phyloP scores from a whole-genome alignment of 1,139 yeast genomes.

The Lodderomyces theae region DNA sequence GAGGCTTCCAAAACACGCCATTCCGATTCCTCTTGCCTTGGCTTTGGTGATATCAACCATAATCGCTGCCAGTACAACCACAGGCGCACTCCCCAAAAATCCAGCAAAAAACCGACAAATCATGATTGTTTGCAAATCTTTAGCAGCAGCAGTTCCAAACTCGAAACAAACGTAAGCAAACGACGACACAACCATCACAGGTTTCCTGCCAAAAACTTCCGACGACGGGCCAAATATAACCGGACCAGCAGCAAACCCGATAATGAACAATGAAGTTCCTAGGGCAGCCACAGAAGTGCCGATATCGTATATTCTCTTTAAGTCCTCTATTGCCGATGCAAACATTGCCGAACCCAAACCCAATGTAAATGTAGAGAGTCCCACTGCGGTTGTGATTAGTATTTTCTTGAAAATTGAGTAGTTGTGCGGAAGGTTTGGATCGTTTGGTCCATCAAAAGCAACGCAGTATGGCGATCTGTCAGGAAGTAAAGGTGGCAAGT shows the following conservation, averaged over 20 bases:
- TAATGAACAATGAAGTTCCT: conserved; percentile 39
- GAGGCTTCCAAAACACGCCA: conserved; percentile 34
- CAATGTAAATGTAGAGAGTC: conserved; percentile 34
- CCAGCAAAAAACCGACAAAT: conserved; percentile 42
- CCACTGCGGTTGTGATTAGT: conserved; percentile 24
- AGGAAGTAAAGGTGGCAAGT: conserved; percentile 32
- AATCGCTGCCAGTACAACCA: conserved; percentile 41
- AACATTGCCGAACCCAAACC: conserved; percentile 49
- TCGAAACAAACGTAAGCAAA: conserved; percentile 33
- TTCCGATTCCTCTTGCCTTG: conserved; percentile 28
- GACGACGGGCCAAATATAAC: conserved; percentile 41
- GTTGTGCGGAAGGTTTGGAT: conserved; percentile 49
- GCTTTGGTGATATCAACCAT: conserved; percentile 41
- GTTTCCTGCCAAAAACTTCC: conserved; percentile 38
- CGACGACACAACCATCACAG: conserved; percentile 25
- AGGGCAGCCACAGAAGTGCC: conserved; percentile 33
- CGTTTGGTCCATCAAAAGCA: conserved; percentile 47
- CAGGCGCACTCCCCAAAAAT: conserved; percentile 39
- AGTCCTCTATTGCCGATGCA: conserved; percentile 24
- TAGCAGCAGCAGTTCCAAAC: conserved; percentile 37
- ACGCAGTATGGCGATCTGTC: conserved; percentile 34
- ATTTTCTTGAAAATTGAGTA: conserved; percentile 35
- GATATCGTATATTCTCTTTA: conserved; percentile 27
- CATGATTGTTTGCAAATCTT: conserved; percentile 38
- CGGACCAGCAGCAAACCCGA: conserved; percentile 46